Evolutionary conservation across 2,329 filamentous ascomycete species (phyloP), one percentile per base, ranked within the genome.

Genomic region (Akanthomyces muscarius): DNA sequence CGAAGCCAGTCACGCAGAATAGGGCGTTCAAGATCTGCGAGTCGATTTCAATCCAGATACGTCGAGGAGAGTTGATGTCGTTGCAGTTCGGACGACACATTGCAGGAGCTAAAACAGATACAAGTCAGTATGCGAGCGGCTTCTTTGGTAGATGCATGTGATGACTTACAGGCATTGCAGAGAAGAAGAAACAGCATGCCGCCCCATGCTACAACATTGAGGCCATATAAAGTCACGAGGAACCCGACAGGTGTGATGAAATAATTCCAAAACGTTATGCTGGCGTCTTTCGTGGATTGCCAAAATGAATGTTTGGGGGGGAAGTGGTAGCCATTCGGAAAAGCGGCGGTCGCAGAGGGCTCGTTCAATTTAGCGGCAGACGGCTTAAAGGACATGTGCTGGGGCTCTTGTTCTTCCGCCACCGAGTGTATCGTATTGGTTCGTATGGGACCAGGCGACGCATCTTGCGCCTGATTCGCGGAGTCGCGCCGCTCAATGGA

Each of bases 111-210:
- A 42, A 59, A 57, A 44, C 38, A 50, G 18, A 48, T 21, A 18
- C 62, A 23, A 59, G 48, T 63, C 28, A 62, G 51, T 18, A 54
- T 7, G 47, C n/a, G 10, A 28, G 11, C 5, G 13, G 13, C 28
- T 47, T 64, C 28, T 65, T 21, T 50, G 36, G 18, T 8, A 23
- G 25, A 42, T n/a, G 16, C 52, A 33, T 21, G 21, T 44, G 4
- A 44, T 38, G 8, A 62, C 70, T 66, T 64, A 72, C 70, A 62
- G 23, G 83, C 91, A 69, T 92, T 91, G 78, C 88, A 89, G 30
- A 96, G 85, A 2, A 97, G 80, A 21, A 96, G 79, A 76, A 96
- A 96, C 41, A 96, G 81, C 92, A 96, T 96, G 63, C 89, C 91
- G 58, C 92, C 92, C 92, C 92, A 96, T 0, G 90, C 92, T 11